A percentile compares a stretch with the other conserved stretches of the same genome.
phyloP scores from a whole-genome alignment of 75 land plant species.

The Selaginella moellendorffii region DNA sequence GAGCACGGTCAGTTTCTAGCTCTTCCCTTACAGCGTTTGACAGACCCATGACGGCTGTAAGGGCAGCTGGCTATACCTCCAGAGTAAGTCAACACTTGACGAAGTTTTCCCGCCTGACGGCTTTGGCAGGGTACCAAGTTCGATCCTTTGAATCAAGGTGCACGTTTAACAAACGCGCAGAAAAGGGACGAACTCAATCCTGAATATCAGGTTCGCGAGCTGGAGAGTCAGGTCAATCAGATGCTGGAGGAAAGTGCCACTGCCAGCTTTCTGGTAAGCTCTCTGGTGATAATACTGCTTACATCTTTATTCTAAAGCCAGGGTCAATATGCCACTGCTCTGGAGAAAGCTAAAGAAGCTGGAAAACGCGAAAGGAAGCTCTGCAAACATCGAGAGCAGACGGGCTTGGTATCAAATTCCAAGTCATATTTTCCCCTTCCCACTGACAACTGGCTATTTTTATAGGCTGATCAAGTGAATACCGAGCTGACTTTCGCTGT shows the following conservation, averaged over 20 bases:
- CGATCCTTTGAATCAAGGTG: conserved; percentile 23
- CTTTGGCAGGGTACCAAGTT: conserved; percentile 21
- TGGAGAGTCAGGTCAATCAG: conserved; percentile 28
- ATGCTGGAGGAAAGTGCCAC: conserved; percentile 30
- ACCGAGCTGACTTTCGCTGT: conserved; percentile 31
- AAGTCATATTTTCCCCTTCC: neutral
- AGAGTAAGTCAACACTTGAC: conserved; percentile 15
- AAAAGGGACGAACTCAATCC: conserved; percentile 24
- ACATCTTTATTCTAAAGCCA: conserved; percentile 1
- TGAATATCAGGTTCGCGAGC: conserved; percentile 20
- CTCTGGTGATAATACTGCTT: neutral
- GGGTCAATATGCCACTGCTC: conserved; percentile 24
- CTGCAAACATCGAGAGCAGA: conserved; percentile 26
- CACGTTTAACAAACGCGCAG: conserved; percentile 11
- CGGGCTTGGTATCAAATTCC: conserved; percentile 16
- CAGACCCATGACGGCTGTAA: conserved; percentile 23
- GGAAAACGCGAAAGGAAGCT: conserved; percentile 24
- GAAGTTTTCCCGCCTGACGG: too few species aligned
- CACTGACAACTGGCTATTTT: neutral
- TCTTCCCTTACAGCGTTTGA: conserved; percentile 11
- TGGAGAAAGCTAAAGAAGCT: conserved; percentile 31
- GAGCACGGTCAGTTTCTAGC: conserved; percentile 13
- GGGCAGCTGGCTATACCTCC: conserved; percentile 32
- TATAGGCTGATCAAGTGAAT: conserved; percentile 28
- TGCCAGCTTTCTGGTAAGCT: conserved; percentile 21